Evolutionary conservation across 805 yeast species (phyloP).

Genomic region (Candida sakaeoensis): DNA sequence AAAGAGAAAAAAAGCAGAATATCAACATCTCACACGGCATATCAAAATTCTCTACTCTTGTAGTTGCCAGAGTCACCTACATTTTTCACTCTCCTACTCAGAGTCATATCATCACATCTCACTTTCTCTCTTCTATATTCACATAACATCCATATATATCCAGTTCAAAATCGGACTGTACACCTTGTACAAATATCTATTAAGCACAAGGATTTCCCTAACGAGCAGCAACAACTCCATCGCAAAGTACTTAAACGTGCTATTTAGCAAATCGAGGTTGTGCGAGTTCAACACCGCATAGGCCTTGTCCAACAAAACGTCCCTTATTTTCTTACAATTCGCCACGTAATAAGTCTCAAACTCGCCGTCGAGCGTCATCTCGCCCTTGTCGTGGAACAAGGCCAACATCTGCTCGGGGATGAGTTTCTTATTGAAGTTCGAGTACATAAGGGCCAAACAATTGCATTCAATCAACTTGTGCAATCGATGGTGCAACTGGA

Average conservation of each 20-base stretch:
- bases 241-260: conserved; percentile 9
- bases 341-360: conserved; percentile 1
- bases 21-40: no score
- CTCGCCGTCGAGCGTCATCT: background rate
- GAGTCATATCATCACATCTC: no score
- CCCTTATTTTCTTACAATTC: background rate
- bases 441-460: conserved; percentile 6
- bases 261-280: background rate
- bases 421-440: background rate
- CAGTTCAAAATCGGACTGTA: conserved; percentile 26
- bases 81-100: no score
- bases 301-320: conserved; percentile 5
- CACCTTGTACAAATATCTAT: conserved; percentile 15
- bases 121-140: conserved; percentile 11
- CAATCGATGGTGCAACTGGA: background rate
- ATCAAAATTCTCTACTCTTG: no score
- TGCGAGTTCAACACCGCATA: background rate
- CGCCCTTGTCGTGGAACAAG: background rate
- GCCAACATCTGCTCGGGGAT: conserved; percentile 5
- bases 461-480: conserved; percentile 3
- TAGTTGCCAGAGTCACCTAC: no score
- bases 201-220: conserved; percentile 7
- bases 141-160: conserved; percentile 21
- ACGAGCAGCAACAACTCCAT: conserved; percentile 7
- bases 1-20: no score